These are phyloP conservation scores for Aspergillus hancockii DNA, from an alignment of 495 filamentous ascomycete genomes.

Conservation along the genomic window DNA sequence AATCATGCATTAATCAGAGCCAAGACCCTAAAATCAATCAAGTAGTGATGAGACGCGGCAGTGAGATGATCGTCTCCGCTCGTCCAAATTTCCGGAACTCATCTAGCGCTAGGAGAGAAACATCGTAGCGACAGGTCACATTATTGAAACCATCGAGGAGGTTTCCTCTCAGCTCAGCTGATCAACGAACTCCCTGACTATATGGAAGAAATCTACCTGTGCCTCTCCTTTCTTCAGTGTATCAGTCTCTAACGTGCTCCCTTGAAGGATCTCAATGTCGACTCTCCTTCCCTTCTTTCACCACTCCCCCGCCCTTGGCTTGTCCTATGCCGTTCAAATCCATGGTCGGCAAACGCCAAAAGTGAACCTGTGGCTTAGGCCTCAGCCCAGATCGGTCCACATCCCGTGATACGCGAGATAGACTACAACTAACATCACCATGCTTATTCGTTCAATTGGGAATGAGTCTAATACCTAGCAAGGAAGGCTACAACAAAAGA, in stretches of 20 bases:
- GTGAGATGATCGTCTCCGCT: constrained; percentile 19
- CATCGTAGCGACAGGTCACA: neutral
- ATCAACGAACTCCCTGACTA: neutral
- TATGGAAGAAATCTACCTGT: neutral
- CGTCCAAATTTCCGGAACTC: constrained; percentile 23
- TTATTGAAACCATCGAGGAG: constrained; percentile 2
- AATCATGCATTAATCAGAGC: neutral
- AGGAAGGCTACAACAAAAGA: neutral
- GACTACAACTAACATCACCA: neutral
- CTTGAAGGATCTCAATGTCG: neutral
- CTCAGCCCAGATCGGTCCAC: constrained; percentile 18
- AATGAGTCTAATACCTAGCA: neutral
- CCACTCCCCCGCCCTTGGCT: neutral
- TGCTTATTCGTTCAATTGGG: neutral
- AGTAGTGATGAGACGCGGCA: constrained; percentile 8
- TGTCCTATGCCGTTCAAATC: neutral
- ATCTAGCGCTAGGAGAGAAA: constrained; percentile 9
- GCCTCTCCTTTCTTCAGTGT: neutral
- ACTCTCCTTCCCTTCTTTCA: neutral
- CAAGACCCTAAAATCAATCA: constrained; percentile 3
- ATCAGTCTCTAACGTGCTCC: neutral
- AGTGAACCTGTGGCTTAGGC: constrained; percentile 4
- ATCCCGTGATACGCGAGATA: constrained; percentile 17
- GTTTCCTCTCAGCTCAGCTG: neutral
- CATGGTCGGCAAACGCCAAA: neutral